Percentiles rank a stretch among this genome's conserved stretches.
Evolutionary conservation across 805 yeast species (phyloP).

Genomic region (Saccharomycopsis lassenensis): DNA sequence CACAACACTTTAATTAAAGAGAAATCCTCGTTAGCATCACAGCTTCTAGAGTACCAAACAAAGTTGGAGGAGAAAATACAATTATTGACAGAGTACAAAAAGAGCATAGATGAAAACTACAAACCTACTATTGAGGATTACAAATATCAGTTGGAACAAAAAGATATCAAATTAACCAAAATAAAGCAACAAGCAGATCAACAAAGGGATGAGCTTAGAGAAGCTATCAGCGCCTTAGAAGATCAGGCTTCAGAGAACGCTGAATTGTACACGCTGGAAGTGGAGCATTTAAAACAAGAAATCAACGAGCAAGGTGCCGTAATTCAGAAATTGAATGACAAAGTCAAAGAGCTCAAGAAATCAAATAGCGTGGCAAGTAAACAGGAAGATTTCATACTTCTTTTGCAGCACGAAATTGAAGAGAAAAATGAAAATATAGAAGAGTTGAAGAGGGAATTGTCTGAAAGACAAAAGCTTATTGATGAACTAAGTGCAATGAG

Average conservation of each 20-base stretch:
- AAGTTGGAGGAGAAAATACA: slow-evolving; percentile 33
- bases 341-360: not conserved
- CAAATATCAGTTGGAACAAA: slow-evolving; percentile 31
- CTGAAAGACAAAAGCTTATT: slow-evolving; percentile 5
- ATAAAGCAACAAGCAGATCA: slow-evolving; percentile 38
- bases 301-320: slow-evolving; percentile 1
- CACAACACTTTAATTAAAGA: slow-evolving; percentile 7
- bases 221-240: slow-evolving; percentile 45
- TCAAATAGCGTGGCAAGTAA: not conserved
- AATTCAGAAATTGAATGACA: slow-evolving; percentile 1
- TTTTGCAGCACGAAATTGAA: not conserved
- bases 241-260: slow-evolving; percentile 47
- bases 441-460: not conserved
- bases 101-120: slow-evolving; percentile 34
- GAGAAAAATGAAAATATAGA: not conserved
- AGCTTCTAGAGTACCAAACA: slow-evolving; percentile 18
- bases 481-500: too few relatives aligned
- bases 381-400: not conserved
- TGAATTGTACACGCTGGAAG: slow-evolving; percentile 34
- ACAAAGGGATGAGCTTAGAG: slow-evolving; percentile 49
- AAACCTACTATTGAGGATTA: slow-evolving; percentile 38
- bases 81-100: slow-evolving; percentile 38
- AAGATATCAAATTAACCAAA: slow-evolving; percentile 36
- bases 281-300: slow-evolving; percentile 24
- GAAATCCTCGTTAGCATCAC: slow-evolving; percentile 5